Conservation (phyloP, 192 early-diverging fungal genomes). For the Chytriomyces confervae region DNA sequence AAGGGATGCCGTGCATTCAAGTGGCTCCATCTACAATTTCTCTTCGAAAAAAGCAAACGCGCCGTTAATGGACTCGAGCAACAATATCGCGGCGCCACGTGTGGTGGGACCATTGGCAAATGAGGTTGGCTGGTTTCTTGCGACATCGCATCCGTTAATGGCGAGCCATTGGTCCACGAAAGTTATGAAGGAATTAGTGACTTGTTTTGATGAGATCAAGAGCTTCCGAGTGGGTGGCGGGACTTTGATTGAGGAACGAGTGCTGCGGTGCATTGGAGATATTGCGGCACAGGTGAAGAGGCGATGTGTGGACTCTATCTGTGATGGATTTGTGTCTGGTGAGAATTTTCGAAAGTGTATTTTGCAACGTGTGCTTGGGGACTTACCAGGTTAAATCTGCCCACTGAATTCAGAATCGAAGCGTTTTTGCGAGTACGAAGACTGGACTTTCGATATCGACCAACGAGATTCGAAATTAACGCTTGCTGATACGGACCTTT, state of each 20-base stretch:
- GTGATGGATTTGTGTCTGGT: constrained; percentile 80
- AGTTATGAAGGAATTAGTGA: constrained; percentile 75
- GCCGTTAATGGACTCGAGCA: neutral
- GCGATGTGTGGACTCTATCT: constrained; percentile 76
- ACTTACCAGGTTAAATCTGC: neutral
- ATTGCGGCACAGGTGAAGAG: constrained; percentile 75
- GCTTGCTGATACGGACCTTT: neutral
- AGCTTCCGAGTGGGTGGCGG: constrained; percentile 71
- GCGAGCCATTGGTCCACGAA: constrained; percentile 77
- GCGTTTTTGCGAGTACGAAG: constrained; percentile 73
- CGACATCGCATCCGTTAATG: constrained; percentile 61
- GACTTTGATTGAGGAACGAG: constrained; percentile 52
- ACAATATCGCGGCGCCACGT: neutral
- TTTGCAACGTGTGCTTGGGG: constrained; percentile 3
- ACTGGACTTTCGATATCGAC: constrained; percentile 73
- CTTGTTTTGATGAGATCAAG: constrained; percentile 80
- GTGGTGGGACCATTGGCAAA: neutral
- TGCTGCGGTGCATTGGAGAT: constrained; percentile 68
- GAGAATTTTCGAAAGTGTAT: constrained; percentile 31
- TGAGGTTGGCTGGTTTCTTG: constrained; percentile 12
- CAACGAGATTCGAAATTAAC: constrained; percentile 17
- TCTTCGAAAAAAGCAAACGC: neutral
- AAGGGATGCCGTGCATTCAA: neutral
- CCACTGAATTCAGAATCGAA: constrained; percentile 61
- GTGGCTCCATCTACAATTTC: neutral